These are phyloP conservation scores for Blastomyces emzantsi DNA, from an alignment of 2,329 filamentous ascomycete species.

Conservation along the genomic window DNA sequence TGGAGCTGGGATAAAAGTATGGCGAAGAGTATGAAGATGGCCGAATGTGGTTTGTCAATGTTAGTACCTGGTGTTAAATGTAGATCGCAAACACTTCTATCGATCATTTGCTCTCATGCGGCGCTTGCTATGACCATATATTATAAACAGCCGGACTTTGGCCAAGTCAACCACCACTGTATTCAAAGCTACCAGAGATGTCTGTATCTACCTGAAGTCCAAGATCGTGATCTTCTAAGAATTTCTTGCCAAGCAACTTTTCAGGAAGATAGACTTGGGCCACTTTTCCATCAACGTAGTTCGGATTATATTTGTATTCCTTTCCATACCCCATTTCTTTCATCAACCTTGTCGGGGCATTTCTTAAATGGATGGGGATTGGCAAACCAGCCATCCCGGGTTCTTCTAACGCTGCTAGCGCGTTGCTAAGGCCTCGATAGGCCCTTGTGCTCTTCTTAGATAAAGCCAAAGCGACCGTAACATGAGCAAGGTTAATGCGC, in stretches of 20 bases:
- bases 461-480: slow-evolving; percentile 67
- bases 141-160: slow-evolving; percentile 1
- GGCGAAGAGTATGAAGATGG: neutral
- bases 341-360: slow-evolving; percentile 89
- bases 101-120: neutral
- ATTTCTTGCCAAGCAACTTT: slow-evolving; percentile 57
- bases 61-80: neutral
- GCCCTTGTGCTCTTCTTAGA: slow-evolving; percentile 80
- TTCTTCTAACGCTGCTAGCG: slow-evolving; percentile 67
- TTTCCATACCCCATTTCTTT: slow-evolving; percentile 82
- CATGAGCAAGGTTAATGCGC: slow-evolving; percentile 83
- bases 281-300: slow-evolving; percentile 73
- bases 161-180: slow-evolving; percentile 12
- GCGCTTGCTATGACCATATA: neutral
- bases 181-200: slow-evolving; percentile 28
- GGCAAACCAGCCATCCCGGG: slow-evolving; percentile 74
- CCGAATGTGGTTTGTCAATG: neutral
- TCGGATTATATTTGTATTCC: slow-evolving; percentile 95
- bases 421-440: slow-evolving; percentile 74
- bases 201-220: slow-evolving; percentile 70
- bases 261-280: slow-evolving; percentile 86
- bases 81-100: neutral
- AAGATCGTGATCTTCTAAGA: slow-evolving; percentile 71
- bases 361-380: slow-evolving; percentile 78
- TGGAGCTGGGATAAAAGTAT: neutral